Evolutionary conservation across 768 basidiomycete genomes (phyloP).

Genomic region (Coprinopsis marcescibilis): DNA sequence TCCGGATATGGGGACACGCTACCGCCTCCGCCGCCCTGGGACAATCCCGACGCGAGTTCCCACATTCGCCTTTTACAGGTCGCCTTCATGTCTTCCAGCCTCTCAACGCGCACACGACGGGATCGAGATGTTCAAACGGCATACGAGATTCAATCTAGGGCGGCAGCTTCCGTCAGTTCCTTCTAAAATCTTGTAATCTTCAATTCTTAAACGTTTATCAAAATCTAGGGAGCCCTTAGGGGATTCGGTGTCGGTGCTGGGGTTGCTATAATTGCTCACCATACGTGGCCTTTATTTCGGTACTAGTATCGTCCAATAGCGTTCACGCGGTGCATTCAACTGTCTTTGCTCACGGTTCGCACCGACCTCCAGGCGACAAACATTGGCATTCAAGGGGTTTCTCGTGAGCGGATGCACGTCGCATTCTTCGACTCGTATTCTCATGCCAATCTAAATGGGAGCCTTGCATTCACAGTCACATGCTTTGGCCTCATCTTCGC

Average conservation of each 20-base stretch:
- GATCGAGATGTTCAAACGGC: constrained; percentile 54
- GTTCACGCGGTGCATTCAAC: not conserved
- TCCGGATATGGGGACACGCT: not conserved
- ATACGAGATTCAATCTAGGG: constrained; percentile 52
- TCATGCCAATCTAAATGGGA: not conserved
- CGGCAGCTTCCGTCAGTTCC: constrained; percentile 47
- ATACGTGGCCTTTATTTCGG: constrained; percentile 72
- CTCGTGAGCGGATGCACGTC: constrained; percentile 64
- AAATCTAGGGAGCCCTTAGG: constrained; percentile 45
- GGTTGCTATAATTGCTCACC: constrained; percentile 57
- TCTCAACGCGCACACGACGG: constrained; percentile 37
- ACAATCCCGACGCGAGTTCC: not conserved
- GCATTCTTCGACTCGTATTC: not conserved
- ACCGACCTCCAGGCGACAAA: constrained; percentile 53
- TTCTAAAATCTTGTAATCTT: not conserved
- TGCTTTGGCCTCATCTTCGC: constrained; percentile 68
- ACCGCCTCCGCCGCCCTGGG: not conserved
- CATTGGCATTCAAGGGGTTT: constrained; percentile 76
- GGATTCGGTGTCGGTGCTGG: constrained; percentile 52
- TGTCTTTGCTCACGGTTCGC: not conserved
- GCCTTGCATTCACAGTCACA: constrained; percentile 33
- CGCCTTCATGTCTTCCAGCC: constrained; percentile 11
- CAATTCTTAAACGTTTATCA: constrained; percentile 1
- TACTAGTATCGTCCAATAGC: constrained; percentile 22
- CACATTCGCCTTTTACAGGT: not conserved